Percentiles rank a stretch among this genome's conserved stretches.
Conservation (phyloP, 2,329 filamentous ascomycete genomes). For the Hypoxylon sp. region DNA sequence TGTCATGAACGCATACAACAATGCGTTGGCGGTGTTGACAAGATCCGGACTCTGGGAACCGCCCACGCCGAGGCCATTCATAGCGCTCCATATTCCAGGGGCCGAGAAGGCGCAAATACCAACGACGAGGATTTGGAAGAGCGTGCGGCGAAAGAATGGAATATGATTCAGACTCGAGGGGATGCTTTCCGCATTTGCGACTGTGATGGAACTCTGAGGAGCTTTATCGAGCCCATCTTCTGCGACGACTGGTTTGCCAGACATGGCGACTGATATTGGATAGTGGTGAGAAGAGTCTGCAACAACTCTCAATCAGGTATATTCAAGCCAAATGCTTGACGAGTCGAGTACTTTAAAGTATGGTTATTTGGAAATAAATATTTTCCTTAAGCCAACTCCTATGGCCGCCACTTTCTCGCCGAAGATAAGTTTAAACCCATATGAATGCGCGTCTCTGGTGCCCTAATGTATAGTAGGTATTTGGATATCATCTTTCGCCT, state of each 20-base stretch:
- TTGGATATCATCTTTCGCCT: not conserved
- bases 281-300: not conserved
- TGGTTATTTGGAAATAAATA: not conserved
- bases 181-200: constrained; percentile 10
- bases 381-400: not conserved
- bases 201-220: constrained; percentile 6
- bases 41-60: constrained; percentile 67
- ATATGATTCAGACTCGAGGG: not conserved
- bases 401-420: not conserved
- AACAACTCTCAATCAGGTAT: no score
- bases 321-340: not conserved
- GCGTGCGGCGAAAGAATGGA: constrained; percentile 53
- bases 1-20: constrained; percentile 57
- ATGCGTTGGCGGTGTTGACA: constrained; percentile 58
- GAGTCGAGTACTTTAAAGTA: not conserved
- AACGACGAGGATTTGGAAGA: constrained; percentile 69
- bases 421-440: not conserved
- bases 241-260: constrained; percentile 4
- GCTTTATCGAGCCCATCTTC: constrained; percentile 20
- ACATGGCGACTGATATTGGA: constrained; percentile 13
- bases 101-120: constrained; percentile 67
- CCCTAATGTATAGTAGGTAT: not conserved
- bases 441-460: not conserved
- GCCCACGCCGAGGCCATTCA: constrained; percentile 68
- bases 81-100: constrained; percentile 69